phyloP scores from a whole-genome alignment of 176 grass and related monocot genomes.

The Rhynchospora tenuis region DNA sequence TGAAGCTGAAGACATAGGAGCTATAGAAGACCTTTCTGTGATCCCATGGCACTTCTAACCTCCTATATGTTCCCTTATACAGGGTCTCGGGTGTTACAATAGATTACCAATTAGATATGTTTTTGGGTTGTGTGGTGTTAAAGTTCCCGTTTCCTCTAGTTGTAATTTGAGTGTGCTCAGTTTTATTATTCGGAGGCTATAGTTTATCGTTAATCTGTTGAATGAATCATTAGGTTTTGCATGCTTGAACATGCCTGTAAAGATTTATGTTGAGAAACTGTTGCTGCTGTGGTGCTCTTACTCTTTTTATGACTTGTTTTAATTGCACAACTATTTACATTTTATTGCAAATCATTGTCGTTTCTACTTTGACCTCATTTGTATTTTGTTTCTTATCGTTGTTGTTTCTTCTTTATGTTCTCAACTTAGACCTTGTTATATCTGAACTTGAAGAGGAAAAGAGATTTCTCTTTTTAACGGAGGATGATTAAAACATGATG shows the following conservation, averaged over 20 bases:
- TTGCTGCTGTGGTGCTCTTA: not conserved
- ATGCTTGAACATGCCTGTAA: not conserved
- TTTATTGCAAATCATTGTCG: not conserved
- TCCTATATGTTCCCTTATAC: not conserved
- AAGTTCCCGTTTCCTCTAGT: not conserved
- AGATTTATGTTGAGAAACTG: not conserved
- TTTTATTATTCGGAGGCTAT: not conserved
- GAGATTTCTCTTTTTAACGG: too few species aligned
- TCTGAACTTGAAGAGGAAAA: too few species aligned
- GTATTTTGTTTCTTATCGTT: too few species aligned
- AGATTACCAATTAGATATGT: not conserved
- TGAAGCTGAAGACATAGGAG: not conserved
- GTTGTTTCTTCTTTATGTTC: too few species aligned
- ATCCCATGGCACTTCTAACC: slow-evolving; percentile 19
- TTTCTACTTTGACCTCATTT: not conserved
- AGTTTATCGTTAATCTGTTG: not conserved
- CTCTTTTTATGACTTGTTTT: not conserved
- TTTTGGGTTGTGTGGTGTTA: not conserved
- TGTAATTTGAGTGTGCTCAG: not conserved
- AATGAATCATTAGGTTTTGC: not conserved
- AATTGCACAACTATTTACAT: not conserved
- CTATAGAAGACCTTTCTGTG: not conserved
- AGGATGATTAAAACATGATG: too few species aligned
- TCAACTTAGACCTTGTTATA: too few species aligned
- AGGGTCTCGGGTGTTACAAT: not conserved